These are phyloP conservation scores for Chenopodium berlandieri DNA, from an alignment of 148 eudicot genomes.

Conservation along the genomic window DNA sequence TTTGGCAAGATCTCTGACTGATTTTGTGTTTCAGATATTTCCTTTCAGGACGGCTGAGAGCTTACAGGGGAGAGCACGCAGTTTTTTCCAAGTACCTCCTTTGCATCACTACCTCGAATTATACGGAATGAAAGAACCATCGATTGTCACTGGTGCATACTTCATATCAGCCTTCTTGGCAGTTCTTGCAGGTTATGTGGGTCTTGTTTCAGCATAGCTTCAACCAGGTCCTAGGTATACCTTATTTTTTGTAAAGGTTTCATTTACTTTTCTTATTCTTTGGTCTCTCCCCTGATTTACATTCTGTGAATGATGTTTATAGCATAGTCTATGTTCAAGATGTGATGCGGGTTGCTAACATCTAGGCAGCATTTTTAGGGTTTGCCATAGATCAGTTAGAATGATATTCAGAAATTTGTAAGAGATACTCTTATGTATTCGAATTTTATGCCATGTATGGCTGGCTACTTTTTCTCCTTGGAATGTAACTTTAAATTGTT, in stretches of 20 bases:
- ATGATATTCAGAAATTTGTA: not conserved
- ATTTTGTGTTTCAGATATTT: constrained; percentile 41
- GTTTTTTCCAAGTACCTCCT: constrained; percentile 52
- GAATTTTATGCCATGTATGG: too few relatives aligned
- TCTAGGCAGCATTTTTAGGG: too few relatives aligned
- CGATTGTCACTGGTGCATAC: constrained; percentile 64
- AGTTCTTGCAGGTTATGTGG: constrained; percentile 65
- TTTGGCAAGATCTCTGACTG: not conserved
- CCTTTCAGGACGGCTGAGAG: constrained; percentile 42
- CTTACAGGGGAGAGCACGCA: constrained; percentile 36
- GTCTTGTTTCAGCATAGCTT: constrained; percentile 66
- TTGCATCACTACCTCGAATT: constrained; percentile 65
- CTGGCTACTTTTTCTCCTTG: too few relatives aligned
- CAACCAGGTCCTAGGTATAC: not conserved
- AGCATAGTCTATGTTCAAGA: not conserved
- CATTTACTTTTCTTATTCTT: not conserved
- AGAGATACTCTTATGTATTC: too few relatives aligned
- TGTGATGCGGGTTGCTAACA: not conserved
- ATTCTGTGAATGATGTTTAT: not conserved
- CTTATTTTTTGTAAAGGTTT: not conserved
- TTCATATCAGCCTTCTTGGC: constrained; percentile 47
- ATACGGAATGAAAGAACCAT: constrained; percentile 61
- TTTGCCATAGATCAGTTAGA: not conserved
- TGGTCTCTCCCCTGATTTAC: not conserved
- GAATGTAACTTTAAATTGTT: too few relatives aligned